A percentile compares a stretch with the other conserved stretches of the same genome.
These are phyloP conservation scores for Nicotiana undulata DNA, from an alignment of 257 asterid species.

Conservation along the genomic window DNA sequence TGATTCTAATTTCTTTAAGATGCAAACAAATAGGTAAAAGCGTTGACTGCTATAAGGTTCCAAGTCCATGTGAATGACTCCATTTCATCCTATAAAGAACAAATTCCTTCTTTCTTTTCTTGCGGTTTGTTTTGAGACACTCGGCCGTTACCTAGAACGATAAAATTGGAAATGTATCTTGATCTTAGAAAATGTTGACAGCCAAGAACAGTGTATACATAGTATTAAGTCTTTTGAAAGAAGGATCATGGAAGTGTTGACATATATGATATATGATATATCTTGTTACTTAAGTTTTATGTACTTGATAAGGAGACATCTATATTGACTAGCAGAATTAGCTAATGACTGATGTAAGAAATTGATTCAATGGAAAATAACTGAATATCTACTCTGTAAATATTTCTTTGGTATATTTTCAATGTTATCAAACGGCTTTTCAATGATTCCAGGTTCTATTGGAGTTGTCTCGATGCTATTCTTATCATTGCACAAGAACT, in stretches of 20 bases:
- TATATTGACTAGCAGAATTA: not conserved
- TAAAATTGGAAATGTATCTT: not conserved
- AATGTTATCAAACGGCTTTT: not conserved
- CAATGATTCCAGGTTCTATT: constrained; percentile 45
- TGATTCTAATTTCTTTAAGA: not conserved
- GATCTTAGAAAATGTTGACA: not conserved
- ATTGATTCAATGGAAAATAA: not conserved
- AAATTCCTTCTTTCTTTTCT: not conserved
- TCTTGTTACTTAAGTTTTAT: not conserved
- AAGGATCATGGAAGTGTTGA: not conserved
- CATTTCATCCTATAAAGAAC: not conserved
- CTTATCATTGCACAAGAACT: constrained; percentile 55
- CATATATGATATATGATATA: no score
- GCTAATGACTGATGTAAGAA: not conserved
- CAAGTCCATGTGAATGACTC: not conserved
- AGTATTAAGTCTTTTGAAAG: not conserved
- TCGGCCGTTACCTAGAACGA: not conserved
- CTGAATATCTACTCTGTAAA: not conserved
- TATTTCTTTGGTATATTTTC: not conserved
- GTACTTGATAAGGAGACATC: not conserved
- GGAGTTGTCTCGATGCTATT: constrained; percentile 77
- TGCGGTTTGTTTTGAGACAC: not conserved
- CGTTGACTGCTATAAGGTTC: not conserved
- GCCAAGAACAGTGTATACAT: not conserved
- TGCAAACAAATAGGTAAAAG: not conserved